phyloP scores from a whole-genome alignment of 2,329 filamentous ascomycete species.

The Colletotrichum brevisporum region DNA sequence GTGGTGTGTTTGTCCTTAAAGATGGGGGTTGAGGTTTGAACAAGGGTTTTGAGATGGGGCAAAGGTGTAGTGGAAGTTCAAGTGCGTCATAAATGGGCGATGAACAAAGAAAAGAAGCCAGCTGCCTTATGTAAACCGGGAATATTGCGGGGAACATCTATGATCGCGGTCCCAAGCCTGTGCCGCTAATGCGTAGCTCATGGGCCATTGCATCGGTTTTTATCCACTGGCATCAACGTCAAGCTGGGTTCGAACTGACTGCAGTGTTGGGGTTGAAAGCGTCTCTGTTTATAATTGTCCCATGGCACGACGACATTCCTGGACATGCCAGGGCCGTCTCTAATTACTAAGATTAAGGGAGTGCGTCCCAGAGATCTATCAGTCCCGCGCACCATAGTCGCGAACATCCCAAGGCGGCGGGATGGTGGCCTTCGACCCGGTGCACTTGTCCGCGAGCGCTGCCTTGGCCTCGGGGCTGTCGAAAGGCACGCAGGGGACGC shows the following conservation, averaged over 20 bases:
- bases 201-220: too few relatives aligned
- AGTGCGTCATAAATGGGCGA: conserved; percentile 1
- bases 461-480: conserved; percentile 49
- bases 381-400: conserved; percentile 8
- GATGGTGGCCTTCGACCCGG: conserved; percentile 44
- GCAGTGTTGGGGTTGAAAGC: too few relatives aligned
- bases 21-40: neutral
- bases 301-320: too few relatives aligned
- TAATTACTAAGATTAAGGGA: too few relatives aligned
- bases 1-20: neutral
- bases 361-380: neutral
- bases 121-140: too few relatives aligned
- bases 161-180: too few relatives aligned
- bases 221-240: too few relatives aligned
- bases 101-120: neutral
- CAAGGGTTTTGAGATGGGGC: neutral
- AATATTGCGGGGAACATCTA: too few relatives aligned
- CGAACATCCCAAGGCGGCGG: conserved; percentile 34
- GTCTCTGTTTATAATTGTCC: too few relatives aligned
- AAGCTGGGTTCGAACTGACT: too few relatives aligned
- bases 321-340: too few relatives aligned
- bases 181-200: too few relatives aligned
- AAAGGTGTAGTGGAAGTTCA: neutral
- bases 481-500: conserved; percentile 53
- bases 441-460: conserved; percentile 50